Conservation (phyloP, 768 basidiomycete genomes). For the Mycena kentingensis region DNA sequence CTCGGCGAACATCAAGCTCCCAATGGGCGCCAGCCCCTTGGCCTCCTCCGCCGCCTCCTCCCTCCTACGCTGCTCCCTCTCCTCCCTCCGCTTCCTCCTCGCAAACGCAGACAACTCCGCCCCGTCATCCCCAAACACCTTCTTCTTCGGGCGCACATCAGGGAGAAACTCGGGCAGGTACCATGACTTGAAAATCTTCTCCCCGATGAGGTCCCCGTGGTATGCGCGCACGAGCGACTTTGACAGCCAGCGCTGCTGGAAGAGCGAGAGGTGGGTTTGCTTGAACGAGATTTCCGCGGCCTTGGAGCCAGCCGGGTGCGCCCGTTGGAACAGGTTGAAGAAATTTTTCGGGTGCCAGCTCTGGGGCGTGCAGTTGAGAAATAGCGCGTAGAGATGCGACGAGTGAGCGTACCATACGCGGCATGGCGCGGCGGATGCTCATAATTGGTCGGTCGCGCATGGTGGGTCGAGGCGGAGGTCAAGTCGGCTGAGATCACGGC, state of each 20-base stretch:
- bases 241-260: conserved; percentile 89
- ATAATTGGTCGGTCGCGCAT: conserved; percentile 45
- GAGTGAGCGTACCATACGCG: conserved; percentile 66
- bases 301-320: conserved; percentile 43
- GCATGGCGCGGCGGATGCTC: conserved; percentile 55
- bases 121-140: conserved; percentile 46
- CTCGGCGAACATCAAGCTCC: conserved; percentile 92
- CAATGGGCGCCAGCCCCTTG: conserved; percentile 83
- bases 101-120: conserved; percentile 59
- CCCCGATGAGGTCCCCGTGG: conserved; percentile 92
- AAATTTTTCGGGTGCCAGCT: conserved; percentile 89
- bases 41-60: conserved; percentile 51
- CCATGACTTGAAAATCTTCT: conserved; percentile 93
- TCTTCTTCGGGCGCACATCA: conserved; percentile 71
- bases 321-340: conserved; percentile 86
- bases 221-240: conserved; percentile 89
- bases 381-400: not conserved
- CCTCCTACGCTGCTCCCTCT: conserved; percentile 45
- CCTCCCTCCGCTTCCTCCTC: conserved; percentile 50
- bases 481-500: too few species aligned
- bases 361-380: conserved; percentile 42
- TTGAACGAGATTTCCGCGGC: conserved; percentile 61
- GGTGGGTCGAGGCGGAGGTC: too few species aligned
- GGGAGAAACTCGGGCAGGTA: conserved; percentile 87
- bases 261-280: conserved; percentile 61